These are phyloP conservation scores for Entophlyctis helioformis DNA, from an alignment of 192 early-diverging fungal genomes.

Conservation along the genomic window DNA sequence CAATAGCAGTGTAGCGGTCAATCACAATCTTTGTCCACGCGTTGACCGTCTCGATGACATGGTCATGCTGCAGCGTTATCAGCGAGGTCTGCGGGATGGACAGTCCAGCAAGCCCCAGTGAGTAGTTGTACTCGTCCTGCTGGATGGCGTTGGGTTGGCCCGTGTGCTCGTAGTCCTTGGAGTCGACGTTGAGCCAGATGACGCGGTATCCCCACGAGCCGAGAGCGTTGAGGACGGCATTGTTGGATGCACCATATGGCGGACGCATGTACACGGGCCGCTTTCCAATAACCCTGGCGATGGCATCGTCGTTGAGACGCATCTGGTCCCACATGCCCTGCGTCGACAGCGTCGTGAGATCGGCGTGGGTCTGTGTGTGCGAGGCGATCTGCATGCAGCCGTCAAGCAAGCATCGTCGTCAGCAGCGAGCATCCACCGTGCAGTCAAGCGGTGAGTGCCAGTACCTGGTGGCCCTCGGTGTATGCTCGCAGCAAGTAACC, in stretches of 20 bases:
- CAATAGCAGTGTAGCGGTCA: no score
- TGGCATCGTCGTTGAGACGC: background rate
- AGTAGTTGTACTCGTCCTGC: no score
- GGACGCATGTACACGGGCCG: slow-evolving; percentile 27
- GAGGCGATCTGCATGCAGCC: slow-evolving; percentile 21
- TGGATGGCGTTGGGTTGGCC: no score
- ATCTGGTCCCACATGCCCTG: slow-evolving; percentile 1
- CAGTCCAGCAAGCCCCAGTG: no score
- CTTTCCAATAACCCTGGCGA: slow-evolving; percentile 4
- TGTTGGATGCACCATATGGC: slow-evolving; percentile 29
- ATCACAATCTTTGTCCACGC: no score
- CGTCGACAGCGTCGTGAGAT: background rate
- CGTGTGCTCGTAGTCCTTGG: no score
- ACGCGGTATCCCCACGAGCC: no score
- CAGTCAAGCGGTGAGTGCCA: background rate
- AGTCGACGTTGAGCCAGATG: no score
- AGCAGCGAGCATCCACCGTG: background rate
- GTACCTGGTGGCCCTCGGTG: slow-evolving; percentile 34
- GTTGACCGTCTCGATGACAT: no score
- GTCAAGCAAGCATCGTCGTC: background rate
- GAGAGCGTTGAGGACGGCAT: slow-evolving; percentile 5
- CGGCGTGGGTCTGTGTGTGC: slow-evolving; percentile 32
- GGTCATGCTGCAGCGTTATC: no score
- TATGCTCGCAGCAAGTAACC: slow-evolving; percentile 27
- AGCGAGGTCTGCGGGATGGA: no score